A percentile compares a stretch with the other conserved stretches of the same genome.
Conservation (phyloP, 1,284 basidiomycete species). For the Abortiporus biennis region DNA sequence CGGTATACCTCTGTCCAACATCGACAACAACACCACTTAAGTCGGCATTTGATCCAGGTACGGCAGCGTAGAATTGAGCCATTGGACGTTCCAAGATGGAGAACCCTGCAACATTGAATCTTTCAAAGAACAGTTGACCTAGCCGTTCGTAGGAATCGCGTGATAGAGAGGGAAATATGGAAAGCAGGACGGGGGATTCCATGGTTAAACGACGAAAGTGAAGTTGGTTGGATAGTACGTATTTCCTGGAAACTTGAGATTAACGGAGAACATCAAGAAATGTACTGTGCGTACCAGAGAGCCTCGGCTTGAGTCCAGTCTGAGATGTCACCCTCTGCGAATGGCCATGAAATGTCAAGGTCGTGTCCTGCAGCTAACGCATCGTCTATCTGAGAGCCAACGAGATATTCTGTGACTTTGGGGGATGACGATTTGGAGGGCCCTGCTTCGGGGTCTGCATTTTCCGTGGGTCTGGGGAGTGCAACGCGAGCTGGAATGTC, state of each 20-base stretch:
- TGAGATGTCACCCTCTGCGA: slow-evolving; percentile 65
- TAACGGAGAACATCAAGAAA: slow-evolving; percentile 4
- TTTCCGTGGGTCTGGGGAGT: slow-evolving; percentile 36
- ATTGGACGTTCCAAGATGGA: slow-evolving; percentile 82
- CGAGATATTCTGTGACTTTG: slow-evolving; percentile 77
- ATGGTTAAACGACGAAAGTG: slow-evolving; percentile 80
- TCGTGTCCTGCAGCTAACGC: slow-evolving; percentile 71
- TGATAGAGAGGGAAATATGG: slow-evolving; percentile 67
- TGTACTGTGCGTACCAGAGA: slow-evolving; percentile 60
- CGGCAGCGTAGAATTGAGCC: slow-evolving; percentile 77
- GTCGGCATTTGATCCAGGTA: slow-evolving; percentile 42
- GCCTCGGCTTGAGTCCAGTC: slow-evolving; percentile 94
- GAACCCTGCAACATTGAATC: slow-evolving; percentile 89
- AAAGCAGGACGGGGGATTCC: slow-evolving; percentile 80
- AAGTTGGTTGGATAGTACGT: slow-evolving; percentile 76
- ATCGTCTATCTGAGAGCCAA: slow-evolving; percentile 77
- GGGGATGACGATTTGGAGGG: slow-evolving; percentile 37
- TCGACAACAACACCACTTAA: slow-evolving; percentile 83
- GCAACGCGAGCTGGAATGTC: slow-evolving; percentile 75
- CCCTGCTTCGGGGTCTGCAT: slow-evolving; percentile 27
- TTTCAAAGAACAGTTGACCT: slow-evolving; percentile 90
- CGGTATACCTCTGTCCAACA: slow-evolving; percentile 72
- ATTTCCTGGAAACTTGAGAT: slow-evolving; percentile 59
- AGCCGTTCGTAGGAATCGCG: slow-evolving; percentile 69
- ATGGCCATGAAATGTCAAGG: slow-evolving; percentile 79